Base-by-base conservation (phyloP, 371 early-diverging fungal genomes). In the Lichtheimia ornata region DNA sequence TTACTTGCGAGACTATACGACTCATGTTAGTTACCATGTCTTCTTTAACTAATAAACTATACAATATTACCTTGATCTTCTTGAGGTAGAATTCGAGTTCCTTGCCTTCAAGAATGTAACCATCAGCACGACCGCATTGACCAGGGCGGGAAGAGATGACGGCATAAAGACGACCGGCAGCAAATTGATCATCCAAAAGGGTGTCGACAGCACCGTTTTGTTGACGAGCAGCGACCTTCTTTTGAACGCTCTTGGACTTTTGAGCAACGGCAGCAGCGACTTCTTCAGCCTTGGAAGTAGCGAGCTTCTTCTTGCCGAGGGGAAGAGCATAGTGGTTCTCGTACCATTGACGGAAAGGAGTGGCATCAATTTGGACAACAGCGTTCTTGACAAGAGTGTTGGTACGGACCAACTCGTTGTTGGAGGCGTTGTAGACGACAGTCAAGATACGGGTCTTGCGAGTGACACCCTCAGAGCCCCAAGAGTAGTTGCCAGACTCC, bases 371-470 rank as follows among this genome's bases (percentile, higher is more conserved):
- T 84, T 99, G 97, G 65, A 99, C 92, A 70, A 99, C 93, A 76
- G 94, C 90, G 70, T 95, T 91, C 92, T 99, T 99, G 61, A 99
- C 99, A 56, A 99, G 89, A 63, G 99, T 99, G 91, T 99, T 99
- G 83, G 99, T 99, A 79, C 99, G 96, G 81, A 99, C 98, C 77
- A 99, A 88, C 85, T 99, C 99, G 93, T 99, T 99, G 95, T 95
- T 97, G 83, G 97, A 93, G 72, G 99, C 93, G 87, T 99, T 99
- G 94, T 99, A 99, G 63, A 94, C 93, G 71, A 99, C 99, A 67
- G 90, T 87, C 76, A 96, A 85, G 73, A 98, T 92, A 87, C 98
- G 94, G 67, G 96, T 88, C 90, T 96, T 97, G 87, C 92, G 92
- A 67, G 97, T 88, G 79, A 88, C 76, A 65, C 93, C 81, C 85